phyloP scores from a whole-genome alignment of 2,329 filamentous ascomycete genomes.

The Colletotrichum viniferum region DNA sequence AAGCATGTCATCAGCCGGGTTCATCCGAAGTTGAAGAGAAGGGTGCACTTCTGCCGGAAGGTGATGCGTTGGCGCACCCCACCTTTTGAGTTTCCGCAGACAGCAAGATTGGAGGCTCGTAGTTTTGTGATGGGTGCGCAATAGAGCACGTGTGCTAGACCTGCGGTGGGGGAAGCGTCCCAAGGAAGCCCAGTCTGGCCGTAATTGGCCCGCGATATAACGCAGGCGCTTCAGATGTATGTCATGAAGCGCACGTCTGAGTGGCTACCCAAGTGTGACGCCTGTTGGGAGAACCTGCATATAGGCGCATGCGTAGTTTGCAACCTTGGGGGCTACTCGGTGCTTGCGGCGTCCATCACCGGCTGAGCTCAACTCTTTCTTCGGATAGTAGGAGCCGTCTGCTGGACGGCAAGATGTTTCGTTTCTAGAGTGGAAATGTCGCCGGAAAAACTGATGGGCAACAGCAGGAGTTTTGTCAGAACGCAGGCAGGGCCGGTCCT shows the following conservation, averaged over 20 bases:
- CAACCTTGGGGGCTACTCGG: neutral
- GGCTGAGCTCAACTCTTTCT: neutral
- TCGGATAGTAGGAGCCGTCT: neutral
- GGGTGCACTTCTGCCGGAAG: neutral
- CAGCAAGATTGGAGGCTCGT: neutral
- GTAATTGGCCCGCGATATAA: neutral
- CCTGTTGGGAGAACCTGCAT: constrained; percentile 14
- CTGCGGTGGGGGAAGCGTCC: neutral
- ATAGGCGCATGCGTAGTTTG: constrained; percentile 10
- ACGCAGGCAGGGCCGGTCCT: neutral
- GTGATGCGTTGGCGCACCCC: constrained; percentile 1
- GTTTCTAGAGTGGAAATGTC: neutral
- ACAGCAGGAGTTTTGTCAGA: neutral
- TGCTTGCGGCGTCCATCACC: neutral
- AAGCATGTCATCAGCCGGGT: constrained; percentile 10
- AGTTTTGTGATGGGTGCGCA: neutral
- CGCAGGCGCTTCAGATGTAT: neutral
- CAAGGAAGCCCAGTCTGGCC: neutral
- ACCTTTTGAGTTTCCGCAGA: neutral
- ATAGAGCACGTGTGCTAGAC: neutral
- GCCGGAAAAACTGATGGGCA: neutral
- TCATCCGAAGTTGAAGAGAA: constrained; percentile 13
- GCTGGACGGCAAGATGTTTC: neutral
- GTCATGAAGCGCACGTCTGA: neutral
- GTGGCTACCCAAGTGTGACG: constrained; percentile 3